phyloP scores from a whole-genome alignment of 345 rosid species.

The Populus nigra region DNA sequence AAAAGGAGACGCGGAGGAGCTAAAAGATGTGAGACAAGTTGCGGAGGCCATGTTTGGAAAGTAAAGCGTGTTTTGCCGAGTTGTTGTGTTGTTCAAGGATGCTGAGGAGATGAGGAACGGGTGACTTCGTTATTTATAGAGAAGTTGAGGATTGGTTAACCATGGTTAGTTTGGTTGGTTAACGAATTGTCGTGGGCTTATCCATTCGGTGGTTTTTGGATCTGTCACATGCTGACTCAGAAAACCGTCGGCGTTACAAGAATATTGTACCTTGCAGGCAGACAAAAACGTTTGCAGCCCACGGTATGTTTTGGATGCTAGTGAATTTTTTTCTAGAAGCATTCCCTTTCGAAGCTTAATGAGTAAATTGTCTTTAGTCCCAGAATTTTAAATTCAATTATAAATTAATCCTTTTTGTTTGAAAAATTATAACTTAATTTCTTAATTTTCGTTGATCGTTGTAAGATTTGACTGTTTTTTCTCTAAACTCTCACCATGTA shows the following conservation, averaged over 20 bases:
- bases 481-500: no score
- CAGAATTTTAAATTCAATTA: neutral
- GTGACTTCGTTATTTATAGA: conserved; percentile 15
- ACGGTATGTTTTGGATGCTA: neutral
- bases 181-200: neutral
- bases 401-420: no score
- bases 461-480: no score
- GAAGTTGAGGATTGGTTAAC: neutral
- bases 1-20: conserved; percentile 19
- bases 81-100: neutral
- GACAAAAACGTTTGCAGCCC: neutral
- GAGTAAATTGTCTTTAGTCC: neutral
- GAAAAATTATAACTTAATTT: no score
- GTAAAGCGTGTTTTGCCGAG: neutral
- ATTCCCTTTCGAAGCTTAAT: neutral
- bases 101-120: no score
- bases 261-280: neutral
- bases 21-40: conserved; percentile 20
- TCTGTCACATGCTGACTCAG: conserved; percentile 1
- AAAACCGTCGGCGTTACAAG: neutral
- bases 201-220: conserved; percentile 3
- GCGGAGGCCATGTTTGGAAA: conserved; percentile 27
- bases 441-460: no score
- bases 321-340: neutral
- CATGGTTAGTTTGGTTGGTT: neutral